A percentile compares a stretch with the other conserved stretches of the same genome.
These are phyloP conservation scores for Grigorovia yakushimaensis DNA, from an alignment of 805 yeast genomes.

Conservation along the genomic window DNA sequence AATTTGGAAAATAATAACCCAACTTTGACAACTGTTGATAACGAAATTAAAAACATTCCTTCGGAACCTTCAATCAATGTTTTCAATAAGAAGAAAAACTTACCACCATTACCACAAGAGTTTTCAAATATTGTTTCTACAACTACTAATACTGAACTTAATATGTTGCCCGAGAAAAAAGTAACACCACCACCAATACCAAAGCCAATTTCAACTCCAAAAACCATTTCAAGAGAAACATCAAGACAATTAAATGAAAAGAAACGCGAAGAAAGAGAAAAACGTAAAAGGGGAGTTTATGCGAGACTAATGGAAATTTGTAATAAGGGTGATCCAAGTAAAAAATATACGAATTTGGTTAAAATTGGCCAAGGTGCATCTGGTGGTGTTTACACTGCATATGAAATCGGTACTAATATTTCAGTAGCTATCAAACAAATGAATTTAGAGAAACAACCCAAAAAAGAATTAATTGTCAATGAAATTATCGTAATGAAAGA, in stretches of 20 bases:
- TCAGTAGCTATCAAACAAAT: slow-evolving; percentile 94
- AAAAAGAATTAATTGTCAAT: slow-evolving; percentile 87
- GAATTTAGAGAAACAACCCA: slow-evolving; percentile 90
- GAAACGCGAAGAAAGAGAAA: slow-evolving; percentile 26
- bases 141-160: slow-evolving; percentile 1
- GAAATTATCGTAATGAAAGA: slow-evolving; percentile 96
- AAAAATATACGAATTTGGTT: slow-evolving; percentile 52
- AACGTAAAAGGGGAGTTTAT: slow-evolving; percentile 6
- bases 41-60: not conserved
- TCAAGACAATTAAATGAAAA: not conserved
- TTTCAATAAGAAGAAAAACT: not conserved
- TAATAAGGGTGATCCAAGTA: slow-evolving; percentile 74
- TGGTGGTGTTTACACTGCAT: slow-evolving; percentile 92
- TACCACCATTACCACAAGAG: not conserved
- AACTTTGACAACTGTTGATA: no score
- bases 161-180: not conserved
- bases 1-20: not conserved
- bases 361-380: slow-evolving; percentile 98
- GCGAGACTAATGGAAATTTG: slow-evolving; percentile 68
- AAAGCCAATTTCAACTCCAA: slow-evolving; percentile 10
- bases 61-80: not conserved
- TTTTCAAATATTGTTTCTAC: not conserved
- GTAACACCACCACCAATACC: slow-evolving; percentile 21
- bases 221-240: not conserved
- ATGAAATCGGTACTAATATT: slow-evolving; percentile 42